A percentile compares a stretch with the other conserved stretches of the same genome.
phyloP scores from a whole-genome alignment of 1,284 basidiomycete species.

The Stereum hirsutum region DNA sequence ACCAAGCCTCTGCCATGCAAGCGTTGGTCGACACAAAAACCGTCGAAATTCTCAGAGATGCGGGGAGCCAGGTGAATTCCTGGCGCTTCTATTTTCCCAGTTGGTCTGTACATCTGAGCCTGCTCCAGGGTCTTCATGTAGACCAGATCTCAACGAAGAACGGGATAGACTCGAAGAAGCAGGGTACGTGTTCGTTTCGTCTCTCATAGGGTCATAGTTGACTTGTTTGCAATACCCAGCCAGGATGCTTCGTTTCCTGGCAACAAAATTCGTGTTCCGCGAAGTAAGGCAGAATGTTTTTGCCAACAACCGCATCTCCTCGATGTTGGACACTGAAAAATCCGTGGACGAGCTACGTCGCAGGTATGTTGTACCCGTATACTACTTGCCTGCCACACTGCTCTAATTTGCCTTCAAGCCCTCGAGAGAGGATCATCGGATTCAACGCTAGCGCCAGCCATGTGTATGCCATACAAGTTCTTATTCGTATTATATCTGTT shows the following conservation, averaged over 20 bases:
- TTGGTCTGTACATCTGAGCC: neutral
- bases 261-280: constrained; percentile 20
- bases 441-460: neutral
- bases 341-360: constrained; percentile 3
- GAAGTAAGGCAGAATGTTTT: constrained; percentile 21
- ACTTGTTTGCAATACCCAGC: constrained; percentile 3
- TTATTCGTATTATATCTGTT: too few relatives aligned
- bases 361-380: neutral
- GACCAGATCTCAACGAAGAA: constrained; percentile 15
- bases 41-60: constrained; percentile 27
- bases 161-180: constrained; percentile 15
- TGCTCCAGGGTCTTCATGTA: constrained; percentile 16
- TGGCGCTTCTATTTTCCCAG: too few relatives aligned
- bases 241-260: constrained; percentile 16
- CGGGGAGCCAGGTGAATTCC: constrained; percentile 19
- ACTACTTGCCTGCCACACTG: neutral
- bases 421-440: neutral
- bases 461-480: neutral
- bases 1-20: too few relatives aligned
- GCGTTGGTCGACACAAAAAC: constrained; percentile 11
- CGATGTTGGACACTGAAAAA: constrained; percentile 19
- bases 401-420: neutral
- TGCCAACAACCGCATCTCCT: constrained; percentile 20
- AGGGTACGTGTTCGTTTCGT: constrained; percentile 13
- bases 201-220: neutral